Evolutionary conservation across 139 green algal genomes (phyloP), one percentile per base, ranked within the genome.

Genomic region (Chlorella sp.): DNA sequence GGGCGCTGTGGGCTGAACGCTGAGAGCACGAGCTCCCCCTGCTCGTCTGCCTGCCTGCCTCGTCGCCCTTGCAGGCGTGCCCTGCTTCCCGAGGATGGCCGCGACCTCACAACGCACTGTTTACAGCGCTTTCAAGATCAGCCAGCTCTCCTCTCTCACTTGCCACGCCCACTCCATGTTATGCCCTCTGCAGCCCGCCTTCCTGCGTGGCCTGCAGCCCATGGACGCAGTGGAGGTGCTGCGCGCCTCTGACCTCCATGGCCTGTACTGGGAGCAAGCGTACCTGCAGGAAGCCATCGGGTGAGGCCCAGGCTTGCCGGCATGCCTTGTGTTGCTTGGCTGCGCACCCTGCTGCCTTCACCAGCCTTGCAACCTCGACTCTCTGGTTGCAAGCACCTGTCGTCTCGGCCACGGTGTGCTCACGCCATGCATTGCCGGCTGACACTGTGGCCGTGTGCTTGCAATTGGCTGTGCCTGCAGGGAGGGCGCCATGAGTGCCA

Each of bases 241-340:
- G 84, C 84, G 84, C 68, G 15, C 39, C 0, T 69, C 66, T 24
- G 84, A 88, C 28, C 60, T 40, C 3, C 84, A 40, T 14, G 84
- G 84, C 12, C 64, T 88, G 84, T 68, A 88, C 68, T 88, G 84
- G 84, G 66, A 76, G 39, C 39, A 30, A 3, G 84, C 84, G 0
- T 80, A 34, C 66, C 28, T 88, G 34, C 39, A 32, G n/a, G 16
- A 68, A 4, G 39, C 24, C 39, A 68, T 88, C 30, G 36, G 68
- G 84, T 81, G 53, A 79, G 75, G 75, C 9, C 0, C 68, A 76
- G 68, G 26, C 32, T n/a, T 76, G n/a, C n/a, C n/a, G n/a, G n/a
- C 9, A 34, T 76, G 22, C 2, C 21, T 71, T 71, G 64, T 71
- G 64, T 26, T 71, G 64, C 3, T 28, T 71, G 64, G 11, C 4